Evolutionary conservation across 2,329 filamentous ascomycete genomes (phyloP).

Genomic region (Nannizziopsis arthrosporioides): DNA sequence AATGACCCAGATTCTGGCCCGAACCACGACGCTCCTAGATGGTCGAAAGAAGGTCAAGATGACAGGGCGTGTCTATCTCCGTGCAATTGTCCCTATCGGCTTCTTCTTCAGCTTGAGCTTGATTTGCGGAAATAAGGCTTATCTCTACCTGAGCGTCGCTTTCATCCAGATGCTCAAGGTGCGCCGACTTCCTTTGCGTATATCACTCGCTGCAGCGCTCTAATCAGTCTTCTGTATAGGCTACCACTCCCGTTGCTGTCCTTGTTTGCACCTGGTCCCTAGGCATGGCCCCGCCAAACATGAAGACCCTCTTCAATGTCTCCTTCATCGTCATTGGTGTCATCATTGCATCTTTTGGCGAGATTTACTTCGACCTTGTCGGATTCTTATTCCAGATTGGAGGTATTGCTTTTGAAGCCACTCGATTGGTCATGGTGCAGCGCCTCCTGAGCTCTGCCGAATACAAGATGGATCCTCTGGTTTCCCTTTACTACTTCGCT

Average conservation of each 20-base stretch:
- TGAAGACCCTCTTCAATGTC: constrained; percentile 83
- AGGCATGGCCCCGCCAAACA: constrained; percentile 69
- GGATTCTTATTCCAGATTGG: constrained; percentile 59
- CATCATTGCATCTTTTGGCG: constrained; percentile 83
- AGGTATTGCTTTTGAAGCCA: constrained; percentile 69
- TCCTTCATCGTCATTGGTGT: constrained; percentile 91
- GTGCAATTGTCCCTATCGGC: constrained; percentile 88
- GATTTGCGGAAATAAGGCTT: constrained; percentile 93
- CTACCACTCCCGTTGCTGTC: constrained; percentile 87
- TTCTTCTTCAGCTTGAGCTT: constrained; percentile 91
- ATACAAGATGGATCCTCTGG: constrained; percentile 79
- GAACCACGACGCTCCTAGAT: constrained; percentile 80
- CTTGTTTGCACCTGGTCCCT: constrained; percentile 81
- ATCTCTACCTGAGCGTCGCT: constrained; percentile 86
- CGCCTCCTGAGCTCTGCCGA: constrained; percentile 64
- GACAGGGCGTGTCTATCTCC: constrained; percentile 85
- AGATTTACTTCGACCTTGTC: constrained; percentile 70
- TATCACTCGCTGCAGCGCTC: constrained; percentile 9
- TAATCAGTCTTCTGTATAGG: constrained; percentile 40
- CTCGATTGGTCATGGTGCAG: constrained; percentile 76
- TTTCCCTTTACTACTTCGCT: constrained; percentile 82
- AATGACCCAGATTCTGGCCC: constrained; percentile 87
- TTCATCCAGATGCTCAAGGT: constrained; percentile 99
- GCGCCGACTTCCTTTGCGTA: constrained; percentile 34
- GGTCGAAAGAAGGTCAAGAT: constrained; percentile 94